Evolutionary conservation across 1,284 basidiomycete species (phyloP), one percentile per base, ranked within the genome.

Genomic region (Ganoderma sinense): DNA sequence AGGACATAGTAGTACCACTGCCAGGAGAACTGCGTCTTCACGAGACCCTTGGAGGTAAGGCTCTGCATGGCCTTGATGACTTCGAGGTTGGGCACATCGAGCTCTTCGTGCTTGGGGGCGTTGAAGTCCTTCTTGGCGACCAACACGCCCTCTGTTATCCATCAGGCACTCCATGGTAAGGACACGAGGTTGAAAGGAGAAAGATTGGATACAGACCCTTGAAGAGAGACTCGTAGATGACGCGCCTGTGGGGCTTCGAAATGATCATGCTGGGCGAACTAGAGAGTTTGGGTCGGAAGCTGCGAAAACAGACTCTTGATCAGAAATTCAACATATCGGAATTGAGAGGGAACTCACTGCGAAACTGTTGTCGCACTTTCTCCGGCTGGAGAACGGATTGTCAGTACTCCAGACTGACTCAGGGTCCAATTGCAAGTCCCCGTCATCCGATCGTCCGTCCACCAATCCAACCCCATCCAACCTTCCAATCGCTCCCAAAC

Each of bases 91-190:
- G 95, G 94, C 80, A 99, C 93, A 75, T 97, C 94, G 76, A 99
- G 91, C 81, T 99, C 97, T 80, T 98, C 96, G 83, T 99, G 98
- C 85, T 97, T 96, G 69, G 96, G 94, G 71, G 95, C 94, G 82
- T 98, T 97, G 88, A 89, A 99, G 86, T 99, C 97, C 89, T 99
- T 99, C 89, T 98, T 97, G 80, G 97, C 97, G 82, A 99, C 97
- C 81, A 99, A 88, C 75, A 99, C 98, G 80, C 98, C 97, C 93
- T 98, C 95, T 96, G 75, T 51, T 66, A 1, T 51, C 2, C 20
- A 7, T 0, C n/a, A 65, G 64, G 58, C 14, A 26, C 4, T 16
- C 18, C 14, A 62, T 41, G 33, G 61, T 73, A 43, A 73, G 43
- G 62, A 6, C n/a, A 6, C 40, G 6, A 36, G 18, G 23, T 11